phyloP scores from a whole-genome alignment of 768 basidiomycete genomes.

The Suillus placidus region DNA sequence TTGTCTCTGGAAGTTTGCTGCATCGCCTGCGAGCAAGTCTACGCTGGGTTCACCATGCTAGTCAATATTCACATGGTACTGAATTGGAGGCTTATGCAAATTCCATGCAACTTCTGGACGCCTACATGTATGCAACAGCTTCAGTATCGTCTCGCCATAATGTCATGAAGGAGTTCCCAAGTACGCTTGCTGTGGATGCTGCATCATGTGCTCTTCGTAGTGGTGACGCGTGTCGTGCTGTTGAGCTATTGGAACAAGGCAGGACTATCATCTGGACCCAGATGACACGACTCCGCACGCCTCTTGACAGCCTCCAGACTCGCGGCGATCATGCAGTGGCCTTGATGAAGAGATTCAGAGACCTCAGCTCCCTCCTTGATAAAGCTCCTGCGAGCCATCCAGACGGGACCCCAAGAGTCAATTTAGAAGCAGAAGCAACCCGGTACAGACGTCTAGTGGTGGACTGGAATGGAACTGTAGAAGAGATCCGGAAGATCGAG shows the following conservation, averaged over 20 bases:
- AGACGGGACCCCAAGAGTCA: neutral
- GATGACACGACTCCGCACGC: neutral
- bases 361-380: neutral
- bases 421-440: neutral
- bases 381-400: neutral
- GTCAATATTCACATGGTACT: neutral
- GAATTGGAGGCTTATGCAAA: neutral
- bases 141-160: neutral
- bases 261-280: neutral
- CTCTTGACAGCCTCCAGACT: neutral
- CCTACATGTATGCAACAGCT: neutral
- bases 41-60: neutral
- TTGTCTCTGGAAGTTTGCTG: neutral
- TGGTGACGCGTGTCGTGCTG: neutral
- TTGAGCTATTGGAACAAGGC: neutral
- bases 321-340: neutral
- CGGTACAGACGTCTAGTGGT: neutral
- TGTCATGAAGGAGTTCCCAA: neutral
- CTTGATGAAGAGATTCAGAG: neutral
- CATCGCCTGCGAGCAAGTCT: neutral
- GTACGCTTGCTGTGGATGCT: neutral
- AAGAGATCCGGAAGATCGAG: slow-evolving; percentile 15
- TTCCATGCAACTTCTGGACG: neutral
- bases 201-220: neutral
- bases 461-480: slow-evolving; percentile 18